Evolutionary conservation across 1,139 yeast species (phyloP), one percentile per base, ranked within the genome.

Genomic region (Magnusiomyces fungicola): DNA sequence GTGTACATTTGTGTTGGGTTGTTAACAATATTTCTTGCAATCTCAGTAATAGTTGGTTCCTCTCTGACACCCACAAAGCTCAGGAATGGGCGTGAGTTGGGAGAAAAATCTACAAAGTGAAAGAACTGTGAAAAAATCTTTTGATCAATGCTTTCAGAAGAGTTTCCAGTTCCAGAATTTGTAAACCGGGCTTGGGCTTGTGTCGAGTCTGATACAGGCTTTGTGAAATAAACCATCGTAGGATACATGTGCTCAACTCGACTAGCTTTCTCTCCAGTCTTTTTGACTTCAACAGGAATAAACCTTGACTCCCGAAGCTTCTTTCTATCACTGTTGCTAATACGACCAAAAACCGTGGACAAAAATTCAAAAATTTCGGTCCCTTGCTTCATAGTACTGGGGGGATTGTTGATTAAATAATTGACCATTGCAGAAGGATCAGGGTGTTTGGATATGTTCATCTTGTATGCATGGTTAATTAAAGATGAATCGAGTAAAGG

Each of bases 381-480:
- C 1, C 64, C 66, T 6, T 53, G 53, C 1, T 50, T 53, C 23
- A 56, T 12, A 1, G 57, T 47, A 12, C 21, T 43, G 2, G 68
- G 68, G 0, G 68, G 69, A 1, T 46, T 46, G 1, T 46, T 25
- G 5, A 61, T 34, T 2, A 69, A 42, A 1, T 52, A 24, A 3
- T 49, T 44, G 2, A 65, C 50, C 9, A 70, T 53, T 18, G 14
- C 34, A 3, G 49, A 50, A 5, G 61, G 46, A 0, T 59, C 46
- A 1, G 74, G 73, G 12, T 59, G 53, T 29, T 53, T 47, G 12
- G 47, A 48, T 2, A 70, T 64, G 3, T 71, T 70, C 23, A 70
- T 57, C 43, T 61, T 58, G 56, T 63, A 57, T 1, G 67, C 65
- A 23, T 62, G 64, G 3, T 55, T 50, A 9, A 53, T 51, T 29